Evolutionary conservation across 2,329 filamentous ascomycete genomes (phyloP).

Genomic region (Biscogniauxia sp.): DNA sequence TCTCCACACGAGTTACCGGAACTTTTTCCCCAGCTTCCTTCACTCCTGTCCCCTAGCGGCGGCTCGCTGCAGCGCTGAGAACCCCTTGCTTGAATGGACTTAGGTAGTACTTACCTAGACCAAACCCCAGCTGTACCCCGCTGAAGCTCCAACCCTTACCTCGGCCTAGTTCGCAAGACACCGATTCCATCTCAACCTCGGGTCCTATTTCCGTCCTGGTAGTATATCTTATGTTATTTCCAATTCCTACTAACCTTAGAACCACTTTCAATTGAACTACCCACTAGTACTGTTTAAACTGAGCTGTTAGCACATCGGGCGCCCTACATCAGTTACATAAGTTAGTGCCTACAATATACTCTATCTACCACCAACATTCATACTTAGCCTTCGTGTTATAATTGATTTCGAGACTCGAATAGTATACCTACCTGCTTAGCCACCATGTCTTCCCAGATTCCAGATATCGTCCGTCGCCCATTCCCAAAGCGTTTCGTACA

Average conservation of each 20-base stretch:
- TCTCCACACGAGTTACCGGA: neutral
- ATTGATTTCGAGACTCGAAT: neutral
- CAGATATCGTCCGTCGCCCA: constrained; percentile 28
- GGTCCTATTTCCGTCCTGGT: neutral
- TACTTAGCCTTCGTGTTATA: neutral
- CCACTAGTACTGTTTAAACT: neutral
- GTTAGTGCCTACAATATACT: constrained; percentile 1
- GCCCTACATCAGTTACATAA: too few species aligned
- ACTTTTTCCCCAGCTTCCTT: neutral
- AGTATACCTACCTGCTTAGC: neutral
- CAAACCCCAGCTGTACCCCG: constrained; percentile 9
- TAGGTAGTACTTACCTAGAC: too few species aligned
- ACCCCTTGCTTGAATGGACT: too few species aligned
- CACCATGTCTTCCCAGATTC: constrained; percentile 32
- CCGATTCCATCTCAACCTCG: constrained; percentile 14
- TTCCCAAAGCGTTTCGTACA: constrained; percentile 4
- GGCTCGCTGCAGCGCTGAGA: neutral
- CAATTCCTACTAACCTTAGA: too few species aligned
- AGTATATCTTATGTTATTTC: neutral
- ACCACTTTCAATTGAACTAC: neutral
- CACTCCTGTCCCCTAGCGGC: neutral
- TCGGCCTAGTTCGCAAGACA: constrained; percentile 16
- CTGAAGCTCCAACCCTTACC: constrained; percentile 14
- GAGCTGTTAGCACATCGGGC: too few species aligned
- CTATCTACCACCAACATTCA: neutral